Conservation (phyloP, 164 flowering plant species). For the Aristolochia contorta region DNA sequence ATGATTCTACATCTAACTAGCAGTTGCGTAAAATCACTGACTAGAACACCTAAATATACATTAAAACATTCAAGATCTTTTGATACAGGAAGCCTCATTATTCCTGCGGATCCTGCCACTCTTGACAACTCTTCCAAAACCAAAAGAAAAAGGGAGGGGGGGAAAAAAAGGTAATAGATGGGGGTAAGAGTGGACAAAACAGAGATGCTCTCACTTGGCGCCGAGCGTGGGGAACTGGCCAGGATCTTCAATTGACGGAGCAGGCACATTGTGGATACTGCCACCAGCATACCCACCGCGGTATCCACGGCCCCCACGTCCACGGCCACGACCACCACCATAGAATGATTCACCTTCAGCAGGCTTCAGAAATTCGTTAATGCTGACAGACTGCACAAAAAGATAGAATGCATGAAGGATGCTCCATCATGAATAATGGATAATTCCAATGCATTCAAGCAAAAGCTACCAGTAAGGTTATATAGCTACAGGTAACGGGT, state of each 20-base stretch:
- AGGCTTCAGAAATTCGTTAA: constrained; percentile 86
- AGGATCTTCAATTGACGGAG: constrained; percentile 41
- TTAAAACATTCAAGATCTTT: constrained; percentile 14
- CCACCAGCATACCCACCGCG: constrained; percentile 55
- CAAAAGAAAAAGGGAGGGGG: constrained; percentile 3
- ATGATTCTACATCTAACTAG: too few species aligned
- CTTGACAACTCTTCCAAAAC: constrained; percentile 10
- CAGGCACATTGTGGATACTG: constrained; percentile 13
- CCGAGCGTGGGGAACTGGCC: constrained; percentile 61
- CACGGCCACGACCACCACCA: constrained; percentile 49
- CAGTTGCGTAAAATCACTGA: not conserved
- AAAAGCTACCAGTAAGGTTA: too few species aligned
- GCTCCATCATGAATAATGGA: too few species aligned
- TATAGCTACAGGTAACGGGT: too few species aligned
- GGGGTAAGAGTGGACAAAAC: constrained; percentile 2
- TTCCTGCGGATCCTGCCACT: constrained; percentile 22
- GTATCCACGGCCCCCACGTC: constrained; percentile 71
- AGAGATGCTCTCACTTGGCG: constrained; percentile 33
- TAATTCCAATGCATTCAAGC: not conserved
- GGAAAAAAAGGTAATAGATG: constrained; percentile 2
- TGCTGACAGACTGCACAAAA: constrained; percentile 57
- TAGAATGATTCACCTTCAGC: constrained; percentile 66
- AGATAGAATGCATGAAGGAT: not conserved
- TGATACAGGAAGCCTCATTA: constrained; percentile 25
- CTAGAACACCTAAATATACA: constrained; percentile 28